These are phyloP conservation scores for Xylaria palmicola DNA, from an alignment of 495 filamentous ascomycete species.

Conservation along the genomic window DNA sequence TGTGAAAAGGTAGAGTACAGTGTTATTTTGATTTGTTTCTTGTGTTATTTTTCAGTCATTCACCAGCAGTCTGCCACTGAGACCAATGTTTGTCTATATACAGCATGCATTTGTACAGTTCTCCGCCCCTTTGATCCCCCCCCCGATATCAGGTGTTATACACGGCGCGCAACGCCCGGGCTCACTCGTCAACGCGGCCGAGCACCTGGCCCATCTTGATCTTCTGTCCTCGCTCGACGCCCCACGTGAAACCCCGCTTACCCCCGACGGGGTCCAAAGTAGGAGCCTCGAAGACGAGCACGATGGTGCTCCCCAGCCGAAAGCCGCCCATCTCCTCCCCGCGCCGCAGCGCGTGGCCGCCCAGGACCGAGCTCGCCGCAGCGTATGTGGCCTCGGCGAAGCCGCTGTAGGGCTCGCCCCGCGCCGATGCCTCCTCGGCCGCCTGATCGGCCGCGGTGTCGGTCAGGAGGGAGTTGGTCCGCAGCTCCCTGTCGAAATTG, in stretches of 20 bases:
- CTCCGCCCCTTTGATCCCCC: too few species aligned
- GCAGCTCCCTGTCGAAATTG: slow-evolving; percentile 93
- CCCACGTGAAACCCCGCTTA: slow-evolving; percentile 79
- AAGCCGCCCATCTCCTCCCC: slow-evolving; percentile 99
- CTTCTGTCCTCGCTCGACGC: slow-evolving; percentile 77
- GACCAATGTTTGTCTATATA: too few species aligned
- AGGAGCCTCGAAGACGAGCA: slow-evolving; percentile 95
- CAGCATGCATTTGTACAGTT: not conserved
- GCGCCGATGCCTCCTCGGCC: slow-evolving; percentile 69
- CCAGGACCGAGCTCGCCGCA: slow-evolving; percentile 70
- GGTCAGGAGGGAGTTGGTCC: slow-evolving; percentile 86
- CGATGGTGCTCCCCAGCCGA: slow-evolving; percentile 91
- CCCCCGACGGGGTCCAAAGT: slow-evolving; percentile 64
- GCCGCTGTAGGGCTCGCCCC: slow-evolving; percentile 78
- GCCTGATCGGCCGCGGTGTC: slow-evolving; percentile 85
- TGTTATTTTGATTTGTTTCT: too few species aligned
- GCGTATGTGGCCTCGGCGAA: slow-evolving; percentile 90
- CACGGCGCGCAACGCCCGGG: too few species aligned
- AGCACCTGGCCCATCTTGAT: slow-evolving; percentile 86
- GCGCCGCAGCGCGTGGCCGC: slow-evolving; percentile 76
- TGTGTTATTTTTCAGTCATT: not conserved
- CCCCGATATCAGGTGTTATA: too few species aligned
- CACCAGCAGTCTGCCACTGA: not conserved
- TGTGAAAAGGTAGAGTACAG: too few species aligned
- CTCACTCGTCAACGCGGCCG: slow-evolving; percentile 51